Evolutionary conservation across 2,329 filamentous ascomycete species (phyloP).

Genomic region (Monosporascus sp.): DNA sequence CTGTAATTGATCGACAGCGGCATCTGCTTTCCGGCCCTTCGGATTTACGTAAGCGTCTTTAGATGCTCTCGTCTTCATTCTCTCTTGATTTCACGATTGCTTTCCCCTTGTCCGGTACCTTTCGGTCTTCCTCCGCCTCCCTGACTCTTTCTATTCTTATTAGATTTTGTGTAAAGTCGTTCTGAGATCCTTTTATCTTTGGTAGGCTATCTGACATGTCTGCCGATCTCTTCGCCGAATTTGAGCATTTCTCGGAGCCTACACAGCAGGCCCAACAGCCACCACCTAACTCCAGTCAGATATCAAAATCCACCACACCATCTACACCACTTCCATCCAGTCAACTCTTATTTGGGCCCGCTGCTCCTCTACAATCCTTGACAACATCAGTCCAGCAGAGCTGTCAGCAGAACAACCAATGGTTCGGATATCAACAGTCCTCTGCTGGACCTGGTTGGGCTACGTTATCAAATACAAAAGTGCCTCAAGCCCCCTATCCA

Average conservation of each 20-base stretch:
- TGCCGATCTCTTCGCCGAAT: slow-evolving; percentile 60
- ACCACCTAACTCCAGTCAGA: neutral
- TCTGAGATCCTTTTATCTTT: neutral
- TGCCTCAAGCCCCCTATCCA: slow-evolving; percentile 5
- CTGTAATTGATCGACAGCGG: slow-evolving; percentile 5
- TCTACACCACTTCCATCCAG: slow-evolving; percentile 6
- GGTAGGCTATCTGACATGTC: slow-evolving; percentile 43
- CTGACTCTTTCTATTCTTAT: neutral
- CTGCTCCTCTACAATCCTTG: slow-evolving; percentile 2
- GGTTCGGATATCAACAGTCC: slow-evolving; percentile 25
- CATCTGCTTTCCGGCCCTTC: neutral
- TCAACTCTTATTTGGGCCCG: slow-evolving; percentile 15
- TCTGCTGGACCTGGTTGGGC: slow-evolving; percentile 8
- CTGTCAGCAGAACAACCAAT: slow-evolving; percentile 20
- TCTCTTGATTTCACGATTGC: no score
- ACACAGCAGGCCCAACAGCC: slow-evolving; percentile 12
- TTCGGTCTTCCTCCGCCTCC: neutral
- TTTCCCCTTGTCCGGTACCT: neutral
- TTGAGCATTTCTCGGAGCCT: slow-evolving; percentile 41
- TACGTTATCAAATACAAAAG: slow-evolving; percentile 1
- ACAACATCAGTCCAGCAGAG: slow-evolving; percentile 1
- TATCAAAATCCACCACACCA: slow-evolving; percentile 17
- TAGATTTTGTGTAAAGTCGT: neutral
- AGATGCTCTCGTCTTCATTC: neutral
- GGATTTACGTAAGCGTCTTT: neutral